A percentile compares a stretch with the other conserved stretches of the same genome.
Conservation (phyloP, 352 stramenopile species). For the Stramenopiles sp. region DNA sequence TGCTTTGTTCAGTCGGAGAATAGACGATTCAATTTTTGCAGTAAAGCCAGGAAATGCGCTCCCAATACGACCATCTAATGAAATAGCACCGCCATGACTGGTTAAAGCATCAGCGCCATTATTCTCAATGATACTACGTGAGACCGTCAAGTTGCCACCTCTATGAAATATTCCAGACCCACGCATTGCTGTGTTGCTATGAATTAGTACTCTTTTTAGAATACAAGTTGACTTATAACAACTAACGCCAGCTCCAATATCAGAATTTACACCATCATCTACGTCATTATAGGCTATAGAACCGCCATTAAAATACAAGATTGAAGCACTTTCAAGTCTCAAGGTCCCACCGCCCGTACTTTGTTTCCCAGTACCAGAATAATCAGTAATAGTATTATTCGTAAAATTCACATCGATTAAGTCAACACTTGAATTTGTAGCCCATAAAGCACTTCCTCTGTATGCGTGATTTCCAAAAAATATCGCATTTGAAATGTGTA, state of each 20-base stretch:
- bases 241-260: background rate
- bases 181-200: background rate
- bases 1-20: background rate
- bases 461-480: background rate
- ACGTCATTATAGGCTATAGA: background rate
- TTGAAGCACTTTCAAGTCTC: background rate
- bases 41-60: background rate
- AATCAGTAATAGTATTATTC: background rate
- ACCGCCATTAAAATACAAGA: background rate
- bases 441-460: background rate
- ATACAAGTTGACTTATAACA: background rate
- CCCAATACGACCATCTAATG: background rate
- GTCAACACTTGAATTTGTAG: background rate
- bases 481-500: background rate
- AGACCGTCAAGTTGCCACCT: background rate
- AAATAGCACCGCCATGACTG: background rate
- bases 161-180: background rate
- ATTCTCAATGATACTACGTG: background rate
- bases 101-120: background rate
- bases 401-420: background rate
- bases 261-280: background rate
- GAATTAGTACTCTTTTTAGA: background rate
- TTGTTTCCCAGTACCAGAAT: background rate
- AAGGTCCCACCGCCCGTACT: background rate
- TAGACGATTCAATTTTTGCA: background rate